phyloP scores from a whole-genome alignment of 805 yeast genomes.

The Suhomyces prunicola region DNA sequence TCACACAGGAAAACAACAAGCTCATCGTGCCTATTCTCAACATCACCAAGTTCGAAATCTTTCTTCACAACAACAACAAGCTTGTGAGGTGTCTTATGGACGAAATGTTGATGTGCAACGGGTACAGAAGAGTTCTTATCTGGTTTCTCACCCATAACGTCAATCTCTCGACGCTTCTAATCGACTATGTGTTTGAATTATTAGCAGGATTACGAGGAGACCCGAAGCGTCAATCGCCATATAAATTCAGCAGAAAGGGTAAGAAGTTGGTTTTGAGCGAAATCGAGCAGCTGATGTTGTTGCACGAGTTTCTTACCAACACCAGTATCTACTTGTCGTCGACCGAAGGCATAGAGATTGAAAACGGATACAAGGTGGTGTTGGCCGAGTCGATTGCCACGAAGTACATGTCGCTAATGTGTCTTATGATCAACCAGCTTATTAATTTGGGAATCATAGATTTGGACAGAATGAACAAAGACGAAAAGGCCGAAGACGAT shows the following conservation, averaged over 20 bases:
- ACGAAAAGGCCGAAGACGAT: slow-evolving; percentile 16
- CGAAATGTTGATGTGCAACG: slow-evolving; percentile 68
- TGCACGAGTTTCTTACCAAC: slow-evolving; percentile 68
- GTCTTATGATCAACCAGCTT: slow-evolving; percentile 60
- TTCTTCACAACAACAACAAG: slow-evolving; percentile 49
- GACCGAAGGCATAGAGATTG: slow-evolving; percentile 28
- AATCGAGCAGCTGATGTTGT: slow-evolving; percentile 60
- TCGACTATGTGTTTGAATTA: slow-evolving; percentile 63
- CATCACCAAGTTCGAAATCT: slow-evolving; percentile 48
- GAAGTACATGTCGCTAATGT: slow-evolving; percentile 50
- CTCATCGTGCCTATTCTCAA: slow-evolving; percentile 28
- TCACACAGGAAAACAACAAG: slow-evolving; percentile 24
- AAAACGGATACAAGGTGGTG: slow-evolving; percentile 25
- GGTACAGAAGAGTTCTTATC: slow-evolving; percentile 58
- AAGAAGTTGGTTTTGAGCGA: slow-evolving; percentile 46
- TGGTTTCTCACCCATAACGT: slow-evolving; percentile 64
- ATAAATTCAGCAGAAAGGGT: slow-evolving; percentile 58
- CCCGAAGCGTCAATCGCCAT: slow-evolving; percentile 18
- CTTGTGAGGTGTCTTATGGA: slow-evolving; percentile 58
- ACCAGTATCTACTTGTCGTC: slow-evolving; percentile 33
- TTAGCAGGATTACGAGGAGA: slow-evolving; percentile 55
- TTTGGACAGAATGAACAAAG: slow-evolving; percentile 26
- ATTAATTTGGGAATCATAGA: slow-evolving; percentile 44
- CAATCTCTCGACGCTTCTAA: slow-evolving; percentile 51
- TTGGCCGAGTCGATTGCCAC: slow-evolving; percentile 35